Evolutionary conservation across 202 grass and related monocot species (phyloP).

Genomic region (Zoysia matrella): DNA sequence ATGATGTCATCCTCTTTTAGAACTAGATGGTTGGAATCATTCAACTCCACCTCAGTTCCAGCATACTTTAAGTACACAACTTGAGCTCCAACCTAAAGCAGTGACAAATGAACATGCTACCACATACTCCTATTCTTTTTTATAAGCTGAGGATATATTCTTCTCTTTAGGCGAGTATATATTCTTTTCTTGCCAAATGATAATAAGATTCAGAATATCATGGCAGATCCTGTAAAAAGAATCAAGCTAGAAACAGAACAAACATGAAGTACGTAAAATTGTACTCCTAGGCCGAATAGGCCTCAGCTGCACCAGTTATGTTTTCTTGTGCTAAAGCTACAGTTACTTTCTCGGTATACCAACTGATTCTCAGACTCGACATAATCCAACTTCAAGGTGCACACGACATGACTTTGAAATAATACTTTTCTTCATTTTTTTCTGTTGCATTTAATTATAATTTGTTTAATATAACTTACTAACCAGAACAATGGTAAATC

Average conservation of each 20-base stretch:
- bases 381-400: neutral
- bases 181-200: neutral
- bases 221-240: neutral
- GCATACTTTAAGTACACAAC: conserved; percentile 84
- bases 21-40: conserved; percentile 76
- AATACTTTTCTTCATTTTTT: too few species aligned
- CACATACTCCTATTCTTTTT: too few species aligned
- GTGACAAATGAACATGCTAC: conserved; percentile 24
- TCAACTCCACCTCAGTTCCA: conserved; percentile 86
- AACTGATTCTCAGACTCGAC: neutral
- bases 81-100: conserved; percentile 58
- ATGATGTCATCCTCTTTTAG: conserved; percentile 64
- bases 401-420: neutral
- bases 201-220: conserved; percentile 15
- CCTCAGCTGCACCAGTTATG: neutral
- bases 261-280: neutral
- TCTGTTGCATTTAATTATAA: neutral
- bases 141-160: neutral
- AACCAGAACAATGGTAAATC: neutral
- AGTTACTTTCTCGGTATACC: neutral
- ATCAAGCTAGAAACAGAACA: neutral
- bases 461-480: neutral
- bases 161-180: neutral
- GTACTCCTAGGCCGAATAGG: neutral
- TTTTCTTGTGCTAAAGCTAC: neutral